Percentiles rank a stretch among this genome's conserved stretches.
Conservation (phyloP, 2,329 filamentous ascomycete genomes). For the Sporothrix euskadiensis region DNA sequence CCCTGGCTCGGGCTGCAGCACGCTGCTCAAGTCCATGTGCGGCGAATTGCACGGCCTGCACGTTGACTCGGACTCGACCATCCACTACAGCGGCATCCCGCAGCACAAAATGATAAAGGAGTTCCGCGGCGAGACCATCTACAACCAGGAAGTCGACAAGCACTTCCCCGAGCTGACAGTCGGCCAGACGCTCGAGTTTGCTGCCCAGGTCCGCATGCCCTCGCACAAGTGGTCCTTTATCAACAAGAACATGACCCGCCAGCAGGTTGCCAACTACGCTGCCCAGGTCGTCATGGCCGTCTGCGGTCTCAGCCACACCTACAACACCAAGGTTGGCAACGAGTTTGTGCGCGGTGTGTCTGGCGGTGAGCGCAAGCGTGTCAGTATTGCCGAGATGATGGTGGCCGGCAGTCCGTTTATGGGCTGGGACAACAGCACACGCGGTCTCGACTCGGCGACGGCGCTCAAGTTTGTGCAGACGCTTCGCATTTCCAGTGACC, state of each 20-base stretch:
- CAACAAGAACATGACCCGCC: slow-evolving; percentile 57
- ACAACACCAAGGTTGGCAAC: slow-evolving; percentile 70
- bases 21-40: slow-evolving; percentile 62
- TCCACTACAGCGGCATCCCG: slow-evolving; percentile 30
- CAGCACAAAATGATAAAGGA: slow-evolving; percentile 40
- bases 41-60: slow-evolving; percentile 60
- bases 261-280: slow-evolving; percentile 51
- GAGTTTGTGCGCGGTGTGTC: slow-evolving; percentile 63
- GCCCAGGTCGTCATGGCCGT: slow-evolving; percentile 72
- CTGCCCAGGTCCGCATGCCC: slow-evolving; percentile 69
- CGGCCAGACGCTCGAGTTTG: slow-evolving; percentile 77
- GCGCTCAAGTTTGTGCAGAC: slow-evolving; percentile 66
- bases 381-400: slow-evolving; percentile 73
- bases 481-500: slow-evolving; percentile 66
- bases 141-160: slow-evolving; percentile 80
- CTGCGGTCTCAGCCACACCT: slow-evolving; percentile 71
- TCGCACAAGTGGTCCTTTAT: slow-evolving; percentile 48
- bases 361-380: slow-evolving; percentile 70
- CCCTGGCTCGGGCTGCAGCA: slow-evolving; percentile 59
- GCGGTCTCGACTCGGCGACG: slow-evolving; percentile 65
- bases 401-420: slow-evolving; percentile 52
- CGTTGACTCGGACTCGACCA: slow-evolving; percentile 41
- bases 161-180: slow-evolving; percentile 78
- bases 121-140: slow-evolving; percentile 48
- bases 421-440: slow-evolving; percentile 69